These are phyloP conservation scores for Fusarium sp. DNA, from an alignment of 2,329 filamentous ascomycete genomes.

Conservation along the genomic window DNA sequence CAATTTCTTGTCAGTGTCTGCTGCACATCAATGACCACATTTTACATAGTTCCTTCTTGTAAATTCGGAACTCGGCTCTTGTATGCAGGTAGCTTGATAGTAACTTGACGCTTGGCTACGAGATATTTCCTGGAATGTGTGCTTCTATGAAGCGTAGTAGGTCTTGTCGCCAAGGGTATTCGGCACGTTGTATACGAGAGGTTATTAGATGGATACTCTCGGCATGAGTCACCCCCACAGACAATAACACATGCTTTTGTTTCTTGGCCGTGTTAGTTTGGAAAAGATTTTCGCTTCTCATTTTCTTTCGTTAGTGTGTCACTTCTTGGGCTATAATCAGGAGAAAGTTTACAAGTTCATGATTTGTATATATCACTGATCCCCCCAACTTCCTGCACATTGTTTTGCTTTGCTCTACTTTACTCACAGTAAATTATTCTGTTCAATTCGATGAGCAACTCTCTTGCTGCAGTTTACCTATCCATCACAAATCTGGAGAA, in stretches of 20 bases:
- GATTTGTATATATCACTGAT: not conserved
- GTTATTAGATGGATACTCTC: not conserved
- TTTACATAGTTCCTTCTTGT: not conserved
- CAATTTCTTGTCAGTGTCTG: not conserved
- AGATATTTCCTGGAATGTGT: not conserved
- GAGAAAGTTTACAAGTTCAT: not conserved
- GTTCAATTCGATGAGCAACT: not conserved
- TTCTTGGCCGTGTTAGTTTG: not conserved
- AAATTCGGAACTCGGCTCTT: slow-evolving; percentile 1
- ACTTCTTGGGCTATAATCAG: not conserved
- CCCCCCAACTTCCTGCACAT: not conserved
- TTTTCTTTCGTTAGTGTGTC: not conserved
- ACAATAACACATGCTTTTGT: not conserved
- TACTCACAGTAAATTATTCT: not conserved
- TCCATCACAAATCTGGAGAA: slow-evolving; percentile 1
- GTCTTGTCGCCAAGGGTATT: not conserved
- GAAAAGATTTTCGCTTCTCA: not conserved
- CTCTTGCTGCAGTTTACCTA: not conserved
- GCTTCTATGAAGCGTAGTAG: too few relatives aligned
- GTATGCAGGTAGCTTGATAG: not conserved
- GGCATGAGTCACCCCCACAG: not conserved
- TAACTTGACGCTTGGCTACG: not conserved
- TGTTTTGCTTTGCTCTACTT: not conserved
- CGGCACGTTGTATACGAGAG: not conserved
- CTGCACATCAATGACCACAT: not conserved